Evolutionary conservation across 441 rosid genomes (phyloP).

Genomic region (Pelargonium exstipulatum): DNA sequence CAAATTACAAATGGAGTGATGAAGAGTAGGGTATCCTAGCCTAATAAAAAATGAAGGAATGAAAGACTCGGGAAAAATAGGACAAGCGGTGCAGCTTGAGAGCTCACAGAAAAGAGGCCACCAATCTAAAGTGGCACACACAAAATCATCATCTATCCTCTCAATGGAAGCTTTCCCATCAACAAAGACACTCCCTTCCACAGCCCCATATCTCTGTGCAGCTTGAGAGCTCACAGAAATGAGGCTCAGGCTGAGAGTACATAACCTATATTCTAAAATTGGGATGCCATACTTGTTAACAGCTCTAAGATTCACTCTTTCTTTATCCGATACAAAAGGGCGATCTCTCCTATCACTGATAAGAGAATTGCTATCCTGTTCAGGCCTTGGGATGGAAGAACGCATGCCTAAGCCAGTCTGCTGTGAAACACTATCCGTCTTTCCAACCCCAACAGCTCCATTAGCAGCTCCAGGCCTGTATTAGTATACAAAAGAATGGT

Average conservation of each 20-base stretch:
- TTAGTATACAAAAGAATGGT: conserved; percentile 15
- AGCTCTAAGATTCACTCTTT: conserved; percentile 65
- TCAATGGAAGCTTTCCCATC: no score
- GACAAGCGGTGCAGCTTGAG: no score
- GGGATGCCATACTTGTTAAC: conserved; percentile 60
- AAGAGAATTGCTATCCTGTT: conserved; percentile 50
- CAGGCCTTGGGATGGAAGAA: conserved; percentile 57
- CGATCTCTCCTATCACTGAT: conserved; percentile 77
- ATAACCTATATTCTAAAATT: no score
- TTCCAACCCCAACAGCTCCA: conserved; percentile 65
- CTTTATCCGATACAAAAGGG: conserved; percentile 67
- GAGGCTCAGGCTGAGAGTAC: no score
- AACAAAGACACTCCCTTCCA: no score
- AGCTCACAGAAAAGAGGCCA: no score
- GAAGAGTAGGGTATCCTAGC: neutral
- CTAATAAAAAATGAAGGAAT: neutral
- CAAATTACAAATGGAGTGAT: conserved; percentile 1
- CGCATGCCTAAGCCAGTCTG: conserved; percentile 55
- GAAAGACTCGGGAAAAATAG: neutral
- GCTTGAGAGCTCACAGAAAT: no score
- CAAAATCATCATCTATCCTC: no score
- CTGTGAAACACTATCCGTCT: conserved; percentile 57
- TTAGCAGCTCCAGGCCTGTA: conserved; percentile 66
- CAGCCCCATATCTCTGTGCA: no score
- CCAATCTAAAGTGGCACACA: no score